phyloP scores from a whole-genome alignment of 331 rosid species.

The Spiraea crenata region DNA sequence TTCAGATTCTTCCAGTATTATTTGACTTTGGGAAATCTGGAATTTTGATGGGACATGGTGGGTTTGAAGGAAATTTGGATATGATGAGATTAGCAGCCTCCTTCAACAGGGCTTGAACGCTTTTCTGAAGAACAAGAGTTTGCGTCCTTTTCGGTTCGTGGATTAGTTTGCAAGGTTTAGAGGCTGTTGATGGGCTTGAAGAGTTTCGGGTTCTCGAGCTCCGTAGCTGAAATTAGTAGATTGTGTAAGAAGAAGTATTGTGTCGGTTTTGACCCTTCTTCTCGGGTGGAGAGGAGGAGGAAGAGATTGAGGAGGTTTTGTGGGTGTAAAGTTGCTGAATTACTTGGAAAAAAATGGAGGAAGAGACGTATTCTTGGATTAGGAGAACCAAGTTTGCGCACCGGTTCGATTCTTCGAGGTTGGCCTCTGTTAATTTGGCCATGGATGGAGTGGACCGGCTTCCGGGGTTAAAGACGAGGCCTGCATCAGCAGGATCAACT shows the following conservation, averaged over 20 bases:
- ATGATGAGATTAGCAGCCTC: slow-evolving; percentile 41
- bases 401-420: slow-evolving; percentile 64
- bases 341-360: slow-evolving; percentile 45
- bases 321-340: slow-evolving; percentile 19
- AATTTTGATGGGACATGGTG: slow-evolving; percentile 38
- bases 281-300: slow-evolving; percentile 21
- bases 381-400: slow-evolving; percentile 83
- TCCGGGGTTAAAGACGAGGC: slow-evolving; percentile 47
- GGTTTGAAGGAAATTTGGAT: slow-evolving; percentile 30
- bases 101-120: slow-evolving; percentile 37
- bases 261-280: slow-evolving; percentile 32
- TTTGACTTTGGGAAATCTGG: slow-evolving; percentile 24
- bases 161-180: not conserved
- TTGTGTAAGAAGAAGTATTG: slow-evolving; percentile 26
- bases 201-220: slow-evolving; percentile 30
- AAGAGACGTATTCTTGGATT: slow-evolving; percentile 72
- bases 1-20: slow-evolving; percentile 6
- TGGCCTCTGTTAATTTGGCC: slow-evolving; percentile 35
- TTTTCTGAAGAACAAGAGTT: slow-evolving; percentile 33
- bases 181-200: slow-evolving; percentile 41
- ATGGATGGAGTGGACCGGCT: slow-evolving; percentile 25
- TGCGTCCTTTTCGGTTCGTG: slow-evolving; percentile 16
- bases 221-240: slow-evolving; percentile 10
- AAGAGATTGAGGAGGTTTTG: slow-evolving; percentile 25
- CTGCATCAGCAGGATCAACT: slow-evolving; percentile 11